These are phyloP conservation scores for Hamigera avellanea DNA, from an alignment of 495 filamentous ascomycete species.

Conservation along the genomic window DNA sequence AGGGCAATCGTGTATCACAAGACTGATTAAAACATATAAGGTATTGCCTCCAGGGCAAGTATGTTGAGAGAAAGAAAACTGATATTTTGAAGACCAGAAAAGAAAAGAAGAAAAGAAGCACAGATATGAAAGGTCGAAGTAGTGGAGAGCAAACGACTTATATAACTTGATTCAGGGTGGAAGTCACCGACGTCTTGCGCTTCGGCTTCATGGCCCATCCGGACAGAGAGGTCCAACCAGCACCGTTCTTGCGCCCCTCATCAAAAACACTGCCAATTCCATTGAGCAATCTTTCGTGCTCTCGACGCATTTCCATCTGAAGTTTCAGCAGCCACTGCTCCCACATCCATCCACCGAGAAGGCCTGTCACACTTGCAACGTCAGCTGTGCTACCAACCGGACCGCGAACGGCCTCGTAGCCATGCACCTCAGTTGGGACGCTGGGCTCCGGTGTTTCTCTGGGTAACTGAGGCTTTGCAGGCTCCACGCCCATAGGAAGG, in stretches of 20 bases:
- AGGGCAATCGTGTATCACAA: too few species aligned
- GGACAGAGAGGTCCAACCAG: constrained; percentile 75
- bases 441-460: constrained; percentile 42
- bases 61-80: too few species aligned
- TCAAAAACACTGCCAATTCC: constrained; percentile 71
- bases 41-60: too few species aligned
- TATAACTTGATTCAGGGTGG: neutral
- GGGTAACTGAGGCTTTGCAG: constrained; percentile 26
- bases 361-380: constrained; percentile 61
- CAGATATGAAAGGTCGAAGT: neutral
- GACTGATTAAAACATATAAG: too few species aligned
- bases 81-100: neutral
- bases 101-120: neutral
- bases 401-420: constrained; percentile 49
- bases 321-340: constrained; percentile 90
- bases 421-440: constrained; percentile 36
- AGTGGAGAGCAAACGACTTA: neutral
- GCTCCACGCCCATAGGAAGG: constrained; percentile 69
- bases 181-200: constrained; percentile 5
- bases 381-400: constrained; percentile 65
- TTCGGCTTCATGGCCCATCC: constrained; percentile 85
- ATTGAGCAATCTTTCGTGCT: constrained; percentile 54
- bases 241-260: constrained; percentile 66
- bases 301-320: constrained; percentile 70
- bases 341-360: constrained; percentile 87